Conservation (phyloP, 164 flowering plant species). For the Aristolochia californica region DNA sequence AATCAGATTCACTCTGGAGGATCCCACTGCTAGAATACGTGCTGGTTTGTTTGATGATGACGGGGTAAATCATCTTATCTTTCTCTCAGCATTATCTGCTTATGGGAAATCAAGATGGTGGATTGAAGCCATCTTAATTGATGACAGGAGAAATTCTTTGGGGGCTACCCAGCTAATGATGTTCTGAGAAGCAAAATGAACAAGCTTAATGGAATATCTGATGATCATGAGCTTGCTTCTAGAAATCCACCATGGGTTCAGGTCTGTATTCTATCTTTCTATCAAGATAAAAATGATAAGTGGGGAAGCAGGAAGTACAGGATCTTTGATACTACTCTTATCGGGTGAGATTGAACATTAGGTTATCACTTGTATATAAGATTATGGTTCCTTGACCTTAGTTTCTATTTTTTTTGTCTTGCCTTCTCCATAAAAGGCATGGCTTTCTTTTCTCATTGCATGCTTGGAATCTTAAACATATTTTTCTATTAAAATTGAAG, state of each 20-base stretch:
- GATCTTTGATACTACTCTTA: constrained; percentile 32
- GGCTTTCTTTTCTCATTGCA: no score
- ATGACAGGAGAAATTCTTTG: constrained; percentile 11
- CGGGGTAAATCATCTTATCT: constrained; percentile 8
- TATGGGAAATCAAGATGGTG: neutral
- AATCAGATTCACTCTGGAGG: constrained; percentile 10
- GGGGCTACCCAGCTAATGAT: constrained; percentile 4
- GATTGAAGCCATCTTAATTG: neutral
- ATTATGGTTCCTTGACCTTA: no score
- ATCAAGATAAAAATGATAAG: constrained; percentile 19
- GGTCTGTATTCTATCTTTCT: constrained; percentile 38
- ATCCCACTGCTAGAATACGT: constrained; percentile 10
- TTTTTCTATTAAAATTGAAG: no score
- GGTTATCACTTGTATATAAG: no score
- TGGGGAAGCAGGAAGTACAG: constrained; percentile 40
- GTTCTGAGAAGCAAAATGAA: constrained; percentile 7
- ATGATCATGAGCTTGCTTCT: constrained; percentile 6
- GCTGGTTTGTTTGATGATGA: constrained; percentile 8
- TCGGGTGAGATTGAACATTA: neutral
- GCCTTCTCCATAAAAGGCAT: no score
- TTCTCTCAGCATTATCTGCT: neutral
- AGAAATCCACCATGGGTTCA: constrained; percentile 56
- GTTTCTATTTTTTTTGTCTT: no score
- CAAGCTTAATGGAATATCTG: constrained; percentile 7
- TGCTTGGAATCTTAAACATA: no score